Evolutionary conservation across 2,329 filamentous ascomycete genomes (phyloP).

Genomic region (Pseudogymnoascus sp.): DNA sequence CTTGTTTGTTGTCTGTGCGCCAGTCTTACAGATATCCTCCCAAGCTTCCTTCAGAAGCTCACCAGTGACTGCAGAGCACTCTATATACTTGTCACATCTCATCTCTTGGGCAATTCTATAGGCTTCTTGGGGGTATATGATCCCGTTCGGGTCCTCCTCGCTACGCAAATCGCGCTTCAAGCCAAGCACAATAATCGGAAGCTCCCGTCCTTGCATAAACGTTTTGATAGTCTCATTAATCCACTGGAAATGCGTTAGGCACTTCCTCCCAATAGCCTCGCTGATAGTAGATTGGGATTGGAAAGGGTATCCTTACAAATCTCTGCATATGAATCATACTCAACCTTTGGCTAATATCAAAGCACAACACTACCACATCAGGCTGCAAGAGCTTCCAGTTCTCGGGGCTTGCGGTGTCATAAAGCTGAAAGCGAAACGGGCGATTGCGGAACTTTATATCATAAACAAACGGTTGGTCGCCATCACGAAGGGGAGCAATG

Average conservation of each 20-base stretch:
- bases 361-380: slow-evolving; percentile 52
- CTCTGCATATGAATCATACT: slow-evolving; percentile 51
- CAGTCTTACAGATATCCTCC: slow-evolving; percentile 53
- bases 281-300: neutral
- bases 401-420: slow-evolving; percentile 50
- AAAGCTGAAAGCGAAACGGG: slow-evolving; percentile 48
- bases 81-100: slow-evolving; percentile 54
- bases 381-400: slow-evolving; percentile 52
- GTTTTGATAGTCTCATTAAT: slow-evolving; percentile 43
- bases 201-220: slow-evolving; percentile 35
- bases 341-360: slow-evolving; percentile 51
- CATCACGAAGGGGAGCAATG: slow-evolving; percentile 47
- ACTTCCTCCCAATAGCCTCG: neutral
- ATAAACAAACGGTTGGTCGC: slow-evolving; percentile 54
- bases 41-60: slow-evolving; percentile 50
- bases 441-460: slow-evolving; percentile 41
- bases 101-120: slow-evolving; percentile 49
- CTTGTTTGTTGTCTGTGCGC: slow-evolving; percentile 38
- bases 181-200: slow-evolving; percentile 50
- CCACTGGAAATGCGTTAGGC: slow-evolving; percentile 39
- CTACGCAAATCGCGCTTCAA: slow-evolving; percentile 52
- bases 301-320: slow-evolving; percentile 34
- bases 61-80: slow-evolving; percentile 54
- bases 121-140: slow-evolving; percentile 54
- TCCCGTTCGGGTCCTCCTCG: slow-evolving; percentile 50